These are phyloP conservation scores for Psilocybe subaeruginosa DNA, from an alignment of 768 basidiomycete genomes.

Conservation along the genomic window DNA sequence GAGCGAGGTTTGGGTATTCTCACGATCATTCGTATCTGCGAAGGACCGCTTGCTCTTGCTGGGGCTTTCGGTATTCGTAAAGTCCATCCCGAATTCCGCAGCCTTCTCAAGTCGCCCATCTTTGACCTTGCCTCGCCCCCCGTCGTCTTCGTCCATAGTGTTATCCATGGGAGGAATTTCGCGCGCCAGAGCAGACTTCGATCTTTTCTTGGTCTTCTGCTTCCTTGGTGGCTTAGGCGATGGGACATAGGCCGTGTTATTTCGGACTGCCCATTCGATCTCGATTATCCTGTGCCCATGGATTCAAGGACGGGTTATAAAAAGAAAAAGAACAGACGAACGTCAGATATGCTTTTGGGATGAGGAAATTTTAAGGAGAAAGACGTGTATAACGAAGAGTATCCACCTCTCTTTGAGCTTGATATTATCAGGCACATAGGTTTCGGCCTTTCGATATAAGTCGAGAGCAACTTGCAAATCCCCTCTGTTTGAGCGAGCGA, in stretches of 20 bases:
- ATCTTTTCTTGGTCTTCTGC: conserved; percentile 37
- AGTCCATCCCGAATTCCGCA: conserved; percentile 44
- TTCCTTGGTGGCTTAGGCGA: conserved; percentile 51
- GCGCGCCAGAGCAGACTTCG: conserved; percentile 24
- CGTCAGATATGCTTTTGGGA: conserved; percentile 42
- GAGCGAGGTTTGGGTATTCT: conserved; percentile 30
- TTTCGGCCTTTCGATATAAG: conserved; percentile 80
- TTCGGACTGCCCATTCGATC: conserved; percentile 77
- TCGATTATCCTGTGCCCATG: conserved; percentile 71
- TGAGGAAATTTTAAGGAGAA: conserved; percentile 56
- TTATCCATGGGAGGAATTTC: conserved; percentile 30
- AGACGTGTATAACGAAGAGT: conserved; percentile 69
- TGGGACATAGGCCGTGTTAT: conserved; percentile 62
- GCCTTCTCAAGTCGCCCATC: conserved; percentile 16
- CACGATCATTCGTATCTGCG: conserved; percentile 28
- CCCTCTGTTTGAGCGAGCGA: conserved; percentile 48
- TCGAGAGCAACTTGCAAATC: conserved; percentile 80
- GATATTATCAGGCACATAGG: conserved; percentile 84
- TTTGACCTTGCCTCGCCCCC: conserved; percentile 20
- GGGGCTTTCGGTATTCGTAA: conserved; percentile 45
- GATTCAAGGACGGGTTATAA: conserved; percentile 30
- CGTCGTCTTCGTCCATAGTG: conserved; percentile 31
- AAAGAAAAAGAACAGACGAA: conserved; percentile 35
- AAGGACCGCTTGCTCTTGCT: conserved; percentile 41
- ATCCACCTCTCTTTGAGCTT: conserved; percentile 89